Evolutionary conservation across 2,329 filamentous ascomycete species (phyloP), one percentile per base, ranked within the genome.

Genomic region (Chrysoporthe deuterocubensis): DNA sequence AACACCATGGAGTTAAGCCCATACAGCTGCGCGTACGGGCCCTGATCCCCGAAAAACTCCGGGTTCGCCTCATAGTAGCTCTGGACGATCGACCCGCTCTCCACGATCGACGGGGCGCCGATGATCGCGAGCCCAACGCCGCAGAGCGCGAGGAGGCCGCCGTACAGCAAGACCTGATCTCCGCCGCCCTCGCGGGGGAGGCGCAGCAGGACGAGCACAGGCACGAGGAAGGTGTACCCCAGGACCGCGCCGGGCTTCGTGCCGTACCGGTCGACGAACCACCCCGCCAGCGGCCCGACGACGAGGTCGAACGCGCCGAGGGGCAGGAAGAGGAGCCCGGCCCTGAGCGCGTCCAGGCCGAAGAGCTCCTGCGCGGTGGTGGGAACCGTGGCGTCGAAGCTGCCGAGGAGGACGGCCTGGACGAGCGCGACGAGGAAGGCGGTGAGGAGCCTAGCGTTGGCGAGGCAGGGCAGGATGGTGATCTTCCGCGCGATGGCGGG

Each of bases 11-110:
- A 87, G 72, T 87, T 89, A 68, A 91, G 78, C 2, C 86, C 88
- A 74, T 90, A 91, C 0, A 90, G 79, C 75, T 91, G 89, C 1
- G 88, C 88, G 73, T 90, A 90, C 0, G 88, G 88, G 0, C 85
- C 85, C 4, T 84, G 79, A 1, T 79, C 76, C 0, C 86, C 85
- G 71, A 89, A 90, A 62, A 86, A 78, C 0, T 81, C 82, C 1
- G 80, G 80, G 66, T 89, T 90, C 1, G 82, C 82, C 58, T 82
- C 79, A 69, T 87, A 82, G 72, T 87, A 89, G 54, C 80, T 82
- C 70, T 86, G 82, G 1, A 89, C 81, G 0, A 89, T 80, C 13
- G 79, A 77, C 5, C 85, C 85, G 1, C 85, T 81, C 74, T 90
- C 87, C 21, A 89, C 87, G 9, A 89, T 81, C 11, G 81, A 81